phyloP scores from a whole-genome alignment of 2,329 filamentous ascomycete species.

The Reticulascus tulasneorum region DNA sequence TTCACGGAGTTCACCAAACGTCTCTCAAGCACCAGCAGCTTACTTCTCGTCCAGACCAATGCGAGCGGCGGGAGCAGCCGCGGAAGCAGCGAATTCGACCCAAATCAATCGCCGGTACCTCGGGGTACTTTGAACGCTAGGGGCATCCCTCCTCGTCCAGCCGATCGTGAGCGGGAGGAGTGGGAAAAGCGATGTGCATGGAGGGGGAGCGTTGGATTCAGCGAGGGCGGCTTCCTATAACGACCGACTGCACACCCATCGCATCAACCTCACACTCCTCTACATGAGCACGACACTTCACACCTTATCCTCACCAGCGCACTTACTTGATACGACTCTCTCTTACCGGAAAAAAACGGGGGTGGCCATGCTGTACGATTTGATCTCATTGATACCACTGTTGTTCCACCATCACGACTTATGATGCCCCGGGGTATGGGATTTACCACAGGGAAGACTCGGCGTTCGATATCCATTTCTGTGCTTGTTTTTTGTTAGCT shows the following conservation, averaged over 20 bases:
- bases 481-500: constrained; percentile 6
- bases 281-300: not conserved
- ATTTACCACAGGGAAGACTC: constrained; percentile 5
- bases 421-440: too few species aligned
- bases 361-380: constrained; percentile 11
- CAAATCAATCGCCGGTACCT: constrained; percentile 30
- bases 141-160: constrained; percentile 24
- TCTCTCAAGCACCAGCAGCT: constrained; percentile 57
- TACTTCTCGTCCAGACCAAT: constrained; percentile 57
- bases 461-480: constrained; percentile 13
- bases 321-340: constrained; percentile 4
- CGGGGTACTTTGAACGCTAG: constrained; percentile 25
- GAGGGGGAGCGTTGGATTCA: constrained; percentile 52
- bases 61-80: constrained; percentile 44
- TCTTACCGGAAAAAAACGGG: constrained; percentile 6
- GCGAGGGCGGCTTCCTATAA: constrained; percentile 54
- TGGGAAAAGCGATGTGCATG: constrained; percentile 49
- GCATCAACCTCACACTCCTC: not conserved
- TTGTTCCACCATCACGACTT: constrained; percentile 14
- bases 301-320: not conserved
- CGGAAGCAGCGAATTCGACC: constrained; percentile 42
- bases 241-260: not conserved
- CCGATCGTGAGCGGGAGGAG: constrained; percentile 29
- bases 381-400: constrained; percentile 12
- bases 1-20: constrained; percentile 59